Base-by-base conservation (phyloP, 352 stramenopile genomes). In the Pythium monospermum region DNA sequence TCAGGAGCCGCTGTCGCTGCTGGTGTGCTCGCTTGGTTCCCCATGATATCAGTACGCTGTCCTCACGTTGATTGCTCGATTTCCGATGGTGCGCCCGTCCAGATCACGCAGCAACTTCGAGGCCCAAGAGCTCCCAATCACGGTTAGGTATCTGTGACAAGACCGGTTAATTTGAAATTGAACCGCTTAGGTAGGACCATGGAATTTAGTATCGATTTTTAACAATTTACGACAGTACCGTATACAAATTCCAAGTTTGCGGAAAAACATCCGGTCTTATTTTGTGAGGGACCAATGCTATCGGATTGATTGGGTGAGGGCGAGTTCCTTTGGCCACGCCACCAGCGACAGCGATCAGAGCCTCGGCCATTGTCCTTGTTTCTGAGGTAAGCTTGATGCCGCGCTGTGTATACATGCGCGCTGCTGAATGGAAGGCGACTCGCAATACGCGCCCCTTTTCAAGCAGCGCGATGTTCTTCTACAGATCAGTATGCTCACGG, bases 11-110 rank as follows among this genome's bases (percentile, higher is more conserved):
- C 51, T 42, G 42, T 33, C 2, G 48, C 37, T 15, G 52, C 56
- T 1, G 76, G 51, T 15, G 65, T 69, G 61, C 76, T 88, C 49
- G 71, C 69, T 53, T 86, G 65, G 57, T 87, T 89, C 42, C 76
- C 78, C 78, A 91, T 89, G 45, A 6, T 44, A 35, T 4, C 49
- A 6, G 4, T 18, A n/a, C 11, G 27, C 45, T 45, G 45, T 59
- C 46, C 46, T 57, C 47, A 57, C 46, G 31, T 47, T 63, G 25
- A 18, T 25, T 49, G 6, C 1, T 30, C 18, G 4, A 3, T 47
- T 26, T 47, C 4, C 1, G 33, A 13, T 46, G 38, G 21, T 49
- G 21, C 18, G 36, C 15, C n/a, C n/a, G n/a, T n/a, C n/a, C n/a
- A n/a, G n/a, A n/a, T 35, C 37, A 40, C 23, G 45, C 22, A 62